Evolutionary conservation across 495 filamentous ascomycete species (phyloP).

Genomic region (Schizothecium vesticola): DNA sequence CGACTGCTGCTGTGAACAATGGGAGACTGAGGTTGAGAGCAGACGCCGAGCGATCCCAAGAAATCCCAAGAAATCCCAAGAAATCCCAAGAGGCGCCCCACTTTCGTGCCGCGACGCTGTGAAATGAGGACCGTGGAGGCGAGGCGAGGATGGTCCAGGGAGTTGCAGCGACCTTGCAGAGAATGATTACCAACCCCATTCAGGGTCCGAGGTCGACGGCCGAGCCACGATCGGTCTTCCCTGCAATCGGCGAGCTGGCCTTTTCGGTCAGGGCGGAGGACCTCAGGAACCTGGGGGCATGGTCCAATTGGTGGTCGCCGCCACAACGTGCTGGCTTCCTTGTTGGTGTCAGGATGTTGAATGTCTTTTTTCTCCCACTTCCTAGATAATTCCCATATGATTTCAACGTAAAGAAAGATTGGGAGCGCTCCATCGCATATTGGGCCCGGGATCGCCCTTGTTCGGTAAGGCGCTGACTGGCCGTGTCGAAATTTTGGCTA

Average conservation of each 20-base stretch:
- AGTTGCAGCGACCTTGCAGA: not conserved
- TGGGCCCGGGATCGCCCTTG: slow-evolving; percentile 4
- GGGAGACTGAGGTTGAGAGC: not conserved
- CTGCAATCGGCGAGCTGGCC: slow-evolving; percentile 9
- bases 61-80: not conserved
- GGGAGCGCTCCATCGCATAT: not conserved
- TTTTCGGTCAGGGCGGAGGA: not conserved
- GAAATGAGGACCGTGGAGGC: slow-evolving; percentile 20
- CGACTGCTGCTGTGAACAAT: not conserved
- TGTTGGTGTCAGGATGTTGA: not conserved
- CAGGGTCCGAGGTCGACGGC: slow-evolving; percentile 19
- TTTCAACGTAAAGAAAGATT: not conserved
- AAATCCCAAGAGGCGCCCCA: slow-evolving; percentile 7
- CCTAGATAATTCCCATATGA: not conserved
- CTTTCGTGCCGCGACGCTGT: slow-evolving; percentile 22
- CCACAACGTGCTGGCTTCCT: not conserved
- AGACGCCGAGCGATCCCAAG: not conserved
- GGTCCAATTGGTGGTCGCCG: too few species aligned
- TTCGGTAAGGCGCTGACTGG: not conserved
- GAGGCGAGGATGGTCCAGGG: slow-evolving; percentile 6
- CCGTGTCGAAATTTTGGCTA: slow-evolving; percentile 3
- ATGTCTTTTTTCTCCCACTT: not conserved
- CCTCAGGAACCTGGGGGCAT: too few species aligned
- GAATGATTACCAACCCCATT: slow-evolving; percentile 26
- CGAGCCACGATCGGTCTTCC: not conserved